Conservation (phyloP, 306 rosid species). For the Cicer judaicum region DNA sequence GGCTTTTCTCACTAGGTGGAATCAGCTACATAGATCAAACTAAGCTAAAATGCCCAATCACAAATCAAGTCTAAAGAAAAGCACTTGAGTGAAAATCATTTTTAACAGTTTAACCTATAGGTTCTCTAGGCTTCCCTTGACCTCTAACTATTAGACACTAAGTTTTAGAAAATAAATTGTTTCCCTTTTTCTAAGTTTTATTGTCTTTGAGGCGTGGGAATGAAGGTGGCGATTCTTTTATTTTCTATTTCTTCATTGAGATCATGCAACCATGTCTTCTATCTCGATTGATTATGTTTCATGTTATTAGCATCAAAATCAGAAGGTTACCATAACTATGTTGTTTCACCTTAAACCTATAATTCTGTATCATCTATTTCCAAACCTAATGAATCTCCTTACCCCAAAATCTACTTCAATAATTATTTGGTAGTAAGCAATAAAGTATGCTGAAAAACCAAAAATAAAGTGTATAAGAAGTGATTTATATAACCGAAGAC, state of each 20-base stretch:
- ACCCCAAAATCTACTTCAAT: slow-evolving; percentile 22
- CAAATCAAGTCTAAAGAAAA: neutral
- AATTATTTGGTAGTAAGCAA: slow-evolving; percentile 34
- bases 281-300: no score
- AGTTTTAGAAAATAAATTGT: no score
- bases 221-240: no score
- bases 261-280: no score
- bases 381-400: neutral
- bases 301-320: slow-evolving; percentile 24
- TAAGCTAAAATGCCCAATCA: neutral
- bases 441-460: slow-evolving; percentile 32
- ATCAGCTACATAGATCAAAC: neutral
- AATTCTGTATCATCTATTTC: slow-evolving; percentile 34
- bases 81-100: neutral
- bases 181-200: no score
- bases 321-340: slow-evolving; percentile 42
- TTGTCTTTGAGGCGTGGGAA: no score
- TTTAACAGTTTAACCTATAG: neutral
- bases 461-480: slow-evolving; percentile 2
- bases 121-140: neutral
- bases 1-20: neutral
- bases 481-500: neutral
- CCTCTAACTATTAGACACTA: neutral
- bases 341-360: slow-evolving; percentile 32
- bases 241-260: no score